phyloP scores from a whole-genome alignment of 2,329 filamentous ascomycete species.

The Neonectria punicea region DNA sequence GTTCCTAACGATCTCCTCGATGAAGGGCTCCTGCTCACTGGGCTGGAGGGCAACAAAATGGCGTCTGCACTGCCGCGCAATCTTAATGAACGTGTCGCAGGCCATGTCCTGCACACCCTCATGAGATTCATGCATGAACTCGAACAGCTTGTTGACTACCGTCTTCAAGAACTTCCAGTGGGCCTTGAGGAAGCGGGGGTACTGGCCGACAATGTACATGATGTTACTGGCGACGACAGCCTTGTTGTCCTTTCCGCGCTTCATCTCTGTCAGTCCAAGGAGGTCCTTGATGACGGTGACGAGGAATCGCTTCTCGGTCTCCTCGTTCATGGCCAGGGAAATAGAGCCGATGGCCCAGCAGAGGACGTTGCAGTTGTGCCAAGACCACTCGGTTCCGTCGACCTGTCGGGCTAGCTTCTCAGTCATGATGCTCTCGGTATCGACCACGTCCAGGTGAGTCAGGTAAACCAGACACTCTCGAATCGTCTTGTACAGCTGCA shows the following conservation, averaged over 20 bases:
- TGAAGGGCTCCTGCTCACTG: conserved; percentile 94
- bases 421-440: conserved; percentile 99
- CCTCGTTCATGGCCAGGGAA: conserved; percentile 98
- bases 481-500: conserved; percentile 99
- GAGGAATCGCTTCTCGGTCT: conserved; percentile 97
- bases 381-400: conserved; percentile 96
- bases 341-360: conserved; percentile 99
- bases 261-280: conserved; percentile 97
- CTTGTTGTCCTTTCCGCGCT: conserved; percentile 99
- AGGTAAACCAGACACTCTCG: conserved; percentile 96
- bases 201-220: conserved; percentile 99
- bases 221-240: conserved; percentile 99
- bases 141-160: conserved; percentile 98
- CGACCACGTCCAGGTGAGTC: conserved; percentile 95
- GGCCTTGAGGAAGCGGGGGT: conserved; percentile 96
- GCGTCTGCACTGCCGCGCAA: conserved; percentile 95
- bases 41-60: conserved; percentile 97
- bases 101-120: conserved; percentile 99
- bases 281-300: conserved; percentile 99
- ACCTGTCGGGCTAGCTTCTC: conserved; percentile 97
- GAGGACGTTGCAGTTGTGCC: conserved; percentile 99
- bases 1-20: conserved; percentile 96
- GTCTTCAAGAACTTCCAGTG: conserved; percentile 99
- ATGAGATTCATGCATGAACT: conserved; percentile 99
- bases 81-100: conserved; percentile 99